phyloP scores from a whole-genome alignment of 371 early-diverging fungal species.

The Choanephora cucurbitarum region DNA sequence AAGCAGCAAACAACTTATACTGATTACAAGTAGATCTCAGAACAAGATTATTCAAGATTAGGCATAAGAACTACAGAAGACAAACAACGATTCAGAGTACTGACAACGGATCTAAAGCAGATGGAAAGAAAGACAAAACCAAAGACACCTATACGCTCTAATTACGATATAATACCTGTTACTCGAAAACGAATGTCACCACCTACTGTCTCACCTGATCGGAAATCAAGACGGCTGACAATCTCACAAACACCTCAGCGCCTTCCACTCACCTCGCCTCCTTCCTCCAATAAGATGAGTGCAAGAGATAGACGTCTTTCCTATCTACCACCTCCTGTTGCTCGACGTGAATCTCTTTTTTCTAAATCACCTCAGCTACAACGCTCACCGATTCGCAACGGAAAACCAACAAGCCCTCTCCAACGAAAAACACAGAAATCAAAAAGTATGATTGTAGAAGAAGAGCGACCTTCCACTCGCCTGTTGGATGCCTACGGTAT shows the following conservation, averaged over 20 bases:
- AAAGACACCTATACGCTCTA: background rate
- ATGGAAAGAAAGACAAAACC: background rate
- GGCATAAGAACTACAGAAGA: slow-evolving; percentile 23
- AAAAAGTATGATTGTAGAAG: background rate
- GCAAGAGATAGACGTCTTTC: slow-evolving; percentile 17
- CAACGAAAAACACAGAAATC: background rate
- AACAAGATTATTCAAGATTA: slow-evolving; percentile 18
- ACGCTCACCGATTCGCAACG: too few relatives aligned
- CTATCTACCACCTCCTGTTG: slow-evolving; percentile 3
- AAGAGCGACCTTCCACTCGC: slow-evolving; percentile 23
- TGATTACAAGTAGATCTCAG: slow-evolving; percentile 23
- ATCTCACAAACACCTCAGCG: slow-evolving; percentile 9
- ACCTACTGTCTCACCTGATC: slow-evolving; percentile 1
- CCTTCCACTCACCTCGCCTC: slow-evolving; percentile 11
- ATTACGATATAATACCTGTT: background rate
- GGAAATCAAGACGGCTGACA: slow-evolving; percentile 19
- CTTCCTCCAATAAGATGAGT: background rate
- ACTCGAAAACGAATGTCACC: background rate
- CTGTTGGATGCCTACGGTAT: slow-evolving; percentile 49
- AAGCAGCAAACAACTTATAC: too few relatives aligned
- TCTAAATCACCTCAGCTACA: background rate
- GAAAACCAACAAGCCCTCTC: background rate
- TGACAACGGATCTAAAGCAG: slow-evolving; percentile 1
- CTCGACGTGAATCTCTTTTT: slow-evolving; percentile 1
- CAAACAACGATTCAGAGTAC: slow-evolving; percentile 11